These are phyloP conservation scores for Phytophthora pini DNA, from an alignment of 352 stramenopile species.

Conservation along the genomic window DNA sequence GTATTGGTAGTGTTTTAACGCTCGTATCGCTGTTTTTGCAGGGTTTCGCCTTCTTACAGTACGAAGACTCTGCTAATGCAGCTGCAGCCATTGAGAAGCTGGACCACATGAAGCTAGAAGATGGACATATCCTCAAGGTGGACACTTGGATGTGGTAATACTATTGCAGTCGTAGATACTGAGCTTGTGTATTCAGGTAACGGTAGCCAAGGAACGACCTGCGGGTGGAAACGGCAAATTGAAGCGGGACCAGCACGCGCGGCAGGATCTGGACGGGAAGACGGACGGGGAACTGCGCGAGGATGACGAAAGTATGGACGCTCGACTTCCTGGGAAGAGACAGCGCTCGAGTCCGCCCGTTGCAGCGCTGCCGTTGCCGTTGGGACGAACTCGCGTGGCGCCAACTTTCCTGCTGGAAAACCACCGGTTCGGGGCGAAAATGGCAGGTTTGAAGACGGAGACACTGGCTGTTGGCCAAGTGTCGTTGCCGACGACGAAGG, in stretches of 20 bases:
- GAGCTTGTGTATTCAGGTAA: constrained; percentile 52
- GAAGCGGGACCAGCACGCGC: constrained; percentile 70
- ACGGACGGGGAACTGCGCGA: constrained; percentile 15
- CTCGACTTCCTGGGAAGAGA: constrained; percentile 55
- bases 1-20: constrained; percentile 1
- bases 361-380: constrained; percentile 18
- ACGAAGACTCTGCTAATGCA: constrained; percentile 58
- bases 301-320: constrained; percentile 36
- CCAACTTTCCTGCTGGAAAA: constrained; percentile 24
- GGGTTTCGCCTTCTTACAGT: constrained; percentile 86
- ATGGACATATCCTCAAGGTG: constrained; percentile 82
- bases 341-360: constrained; percentile 65
- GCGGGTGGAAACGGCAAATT: constrained; percentile 56
- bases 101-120: constrained; percentile 63
- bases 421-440: constrained; percentile 5
- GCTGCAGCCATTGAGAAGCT: constrained; percentile 64
- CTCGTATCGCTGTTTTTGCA: constrained; percentile 17
- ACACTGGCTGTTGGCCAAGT: background rate
- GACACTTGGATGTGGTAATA: constrained; percentile 1
- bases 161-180: constrained; percentile 1
- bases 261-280: constrained; percentile 46
- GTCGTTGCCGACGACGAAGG: constrained; percentile 7
- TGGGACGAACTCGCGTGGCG: constrained; percentile 16
- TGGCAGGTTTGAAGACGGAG: constrained; percentile 3
- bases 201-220: constrained; percentile 61